phyloP scores from a whole-genome alignment of 179 eudicot species.

The Beta lomatogona region DNA sequence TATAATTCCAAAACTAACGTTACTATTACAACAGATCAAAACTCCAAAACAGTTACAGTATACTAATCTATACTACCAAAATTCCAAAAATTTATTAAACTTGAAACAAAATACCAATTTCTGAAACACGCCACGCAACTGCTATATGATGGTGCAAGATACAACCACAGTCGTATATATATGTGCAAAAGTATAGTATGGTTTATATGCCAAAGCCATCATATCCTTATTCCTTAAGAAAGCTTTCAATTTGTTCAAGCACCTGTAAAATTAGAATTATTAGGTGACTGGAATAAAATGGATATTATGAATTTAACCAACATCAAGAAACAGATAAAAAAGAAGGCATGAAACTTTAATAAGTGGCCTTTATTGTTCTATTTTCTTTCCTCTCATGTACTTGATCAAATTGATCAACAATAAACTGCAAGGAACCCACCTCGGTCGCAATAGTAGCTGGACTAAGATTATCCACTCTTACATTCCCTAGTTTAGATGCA shows the following conservation, averaged over 20 bases:
- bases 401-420: background rate
- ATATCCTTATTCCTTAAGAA: conserved; percentile 33
- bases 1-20: background rate
- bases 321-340: background rate
- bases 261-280: conserved; percentile 39
- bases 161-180: background rate
- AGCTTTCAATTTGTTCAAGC: conserved; percentile 58
- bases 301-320: background rate
- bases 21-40: background rate
- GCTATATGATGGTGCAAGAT: background rate
- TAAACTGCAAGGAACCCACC: conserved; percentile 36
- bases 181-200: background rate
- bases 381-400: background rate
- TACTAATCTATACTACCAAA: background rate
- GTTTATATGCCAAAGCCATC: conserved; percentile 25
- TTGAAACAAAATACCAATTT: background rate
- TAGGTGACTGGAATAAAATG: background rate
- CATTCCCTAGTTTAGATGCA: conserved; percentile 63
- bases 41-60: background rate
- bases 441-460: conserved; percentile 70
- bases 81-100: background rate
- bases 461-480: conserved; percentile 62
- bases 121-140: background rate
- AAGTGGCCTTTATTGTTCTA: background rate
- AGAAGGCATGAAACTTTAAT: background rate